phyloP scores from a whole-genome alignment of 306 rosid species.

The Oxytropis ochrocephala region DNA sequence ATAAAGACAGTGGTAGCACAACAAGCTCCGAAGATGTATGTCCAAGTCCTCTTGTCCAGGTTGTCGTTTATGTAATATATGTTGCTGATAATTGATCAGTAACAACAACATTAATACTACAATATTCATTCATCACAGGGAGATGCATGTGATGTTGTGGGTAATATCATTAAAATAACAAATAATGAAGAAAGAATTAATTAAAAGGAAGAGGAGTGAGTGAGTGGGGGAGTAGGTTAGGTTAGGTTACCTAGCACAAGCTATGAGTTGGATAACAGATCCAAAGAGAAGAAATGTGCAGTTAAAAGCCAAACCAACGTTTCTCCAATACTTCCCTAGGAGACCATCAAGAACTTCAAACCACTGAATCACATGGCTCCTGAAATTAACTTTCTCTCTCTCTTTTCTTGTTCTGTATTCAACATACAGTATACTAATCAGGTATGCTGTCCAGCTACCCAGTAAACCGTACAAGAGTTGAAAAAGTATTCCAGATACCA shows the following conservation, averaged over 20 bases:
- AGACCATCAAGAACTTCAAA: constrained; percentile 99
- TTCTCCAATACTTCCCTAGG: constrained; percentile 97
- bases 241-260: constrained; percentile 82
- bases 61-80: constrained; percentile 95
- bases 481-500: constrained; percentile 84
- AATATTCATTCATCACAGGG: not conserved
- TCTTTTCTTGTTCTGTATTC: constrained; percentile 97
- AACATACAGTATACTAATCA: constrained; percentile 81
- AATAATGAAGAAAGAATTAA: constrained; percentile 19
- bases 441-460: constrained; percentile 99
- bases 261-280: constrained; percentile 96
- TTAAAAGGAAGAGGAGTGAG: constrained; percentile 11
- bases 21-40: constrained; percentile 96
- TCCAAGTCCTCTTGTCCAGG: constrained; percentile 99
- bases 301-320: constrained; percentile 95
- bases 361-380: constrained; percentile 99
- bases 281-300: constrained; percentile 99
- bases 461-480: constrained; percentile 82
- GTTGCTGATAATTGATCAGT: constrained; percentile 79
- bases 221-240: not conserved
- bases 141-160: constrained; percentile 26
- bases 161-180: not conserved
- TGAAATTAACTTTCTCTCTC: constrained; percentile 86
- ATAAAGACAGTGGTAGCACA: constrained; percentile 99
- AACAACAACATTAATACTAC: not conserved